A percentile compares a stretch with the other conserved stretches of the same genome.
These are phyloP conservation scores for Puccinia coronata DNA, from an alignment of 1,284 basidiomycete genomes.

Conservation along the genomic window DNA sequence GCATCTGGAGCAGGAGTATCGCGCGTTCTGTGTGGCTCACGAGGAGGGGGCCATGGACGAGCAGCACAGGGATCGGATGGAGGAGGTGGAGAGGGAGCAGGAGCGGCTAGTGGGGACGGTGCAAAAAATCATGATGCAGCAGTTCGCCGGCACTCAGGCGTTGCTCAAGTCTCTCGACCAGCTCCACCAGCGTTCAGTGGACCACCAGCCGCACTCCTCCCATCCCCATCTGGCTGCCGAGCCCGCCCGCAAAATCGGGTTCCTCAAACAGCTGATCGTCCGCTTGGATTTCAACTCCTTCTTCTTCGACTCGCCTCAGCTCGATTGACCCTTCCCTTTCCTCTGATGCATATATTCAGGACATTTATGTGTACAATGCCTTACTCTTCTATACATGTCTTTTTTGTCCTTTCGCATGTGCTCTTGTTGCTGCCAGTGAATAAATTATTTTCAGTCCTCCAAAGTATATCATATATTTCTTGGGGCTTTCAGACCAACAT, in stretches of 20 bases:
- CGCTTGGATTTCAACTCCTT: constrained; percentile 42
- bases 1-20: neutral
- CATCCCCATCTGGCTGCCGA: too few relatives aligned
- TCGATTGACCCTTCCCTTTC: too few relatives aligned
- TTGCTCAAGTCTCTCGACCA: constrained; percentile 30
- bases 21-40: neutral
- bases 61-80: neutral
- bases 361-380: neutral
- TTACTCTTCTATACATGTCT: neutral
- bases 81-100: neutral
- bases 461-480: too few relatives aligned
- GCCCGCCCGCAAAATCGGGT: neutral
- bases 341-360: too few relatives aligned
- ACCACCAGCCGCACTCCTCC: neutral
- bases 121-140: constrained; percentile 9
- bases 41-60: neutral
- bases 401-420: too few relatives aligned
- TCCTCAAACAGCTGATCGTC: constrained; percentile 25
- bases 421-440: too few relatives aligned
- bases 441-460: too few relatives aligned
- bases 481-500: too few relatives aligned
- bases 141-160: neutral
- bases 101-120: neutral
- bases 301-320: neutral
- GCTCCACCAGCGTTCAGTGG: constrained; percentile 22